Evolutionary conservation across 1,284 basidiomycete genomes (phyloP), one percentile per base, ranked within the genome.

Genomic region (Inonotus hispidus): DNA sequence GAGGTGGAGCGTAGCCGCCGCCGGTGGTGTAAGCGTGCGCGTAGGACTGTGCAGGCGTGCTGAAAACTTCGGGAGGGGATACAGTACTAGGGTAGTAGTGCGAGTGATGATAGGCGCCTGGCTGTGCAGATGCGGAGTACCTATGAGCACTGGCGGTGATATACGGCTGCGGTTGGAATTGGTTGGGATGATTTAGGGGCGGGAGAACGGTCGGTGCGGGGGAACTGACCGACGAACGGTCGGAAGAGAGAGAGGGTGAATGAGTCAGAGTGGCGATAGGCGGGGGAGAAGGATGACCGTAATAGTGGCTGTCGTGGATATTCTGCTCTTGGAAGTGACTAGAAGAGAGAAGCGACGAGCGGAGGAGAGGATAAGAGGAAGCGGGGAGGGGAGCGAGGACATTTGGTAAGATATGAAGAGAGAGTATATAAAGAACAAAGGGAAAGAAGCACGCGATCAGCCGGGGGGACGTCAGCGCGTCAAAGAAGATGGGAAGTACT

Each of bases 171-270:
- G 29, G 38, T 13, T 47, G 61, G 35, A 52, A 39, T 25, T 43
- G 50, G 14, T 29, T 27, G 13, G 56, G 47, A 38, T 63, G 56
- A 19, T 59, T 62, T 65, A 59, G 69, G 45, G 58, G 67, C 61
- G 71, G 73, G 72, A 71, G 58, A 76, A 75, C 64, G 27, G 66
- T 60, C 76, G 71, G 59, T 71, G 80, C 79, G 14, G 84, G 82
- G 0, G 85, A 84, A 47, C 79, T 79, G 53, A 82, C 79, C 41
- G 82, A 79, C 50, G 83, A 82, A 63, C 80, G 78, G 73, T 84
- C 82, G 53, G 80, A 77, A 11, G 84, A 85, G 50, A 83, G 73
- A 6, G 84, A 82, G 46, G 85, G 84, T 0, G 85, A 86, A 67
- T 85, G 82, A 54, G 82, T 73, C 59, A 83, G 71, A 58, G 78